A percentile compares a stretch with the other conserved stretches of the same genome.
Evolutionary conservation across 2,329 filamentous ascomycete genomes (phyloP).

Genomic region (Cladosporium sp.): DNA sequence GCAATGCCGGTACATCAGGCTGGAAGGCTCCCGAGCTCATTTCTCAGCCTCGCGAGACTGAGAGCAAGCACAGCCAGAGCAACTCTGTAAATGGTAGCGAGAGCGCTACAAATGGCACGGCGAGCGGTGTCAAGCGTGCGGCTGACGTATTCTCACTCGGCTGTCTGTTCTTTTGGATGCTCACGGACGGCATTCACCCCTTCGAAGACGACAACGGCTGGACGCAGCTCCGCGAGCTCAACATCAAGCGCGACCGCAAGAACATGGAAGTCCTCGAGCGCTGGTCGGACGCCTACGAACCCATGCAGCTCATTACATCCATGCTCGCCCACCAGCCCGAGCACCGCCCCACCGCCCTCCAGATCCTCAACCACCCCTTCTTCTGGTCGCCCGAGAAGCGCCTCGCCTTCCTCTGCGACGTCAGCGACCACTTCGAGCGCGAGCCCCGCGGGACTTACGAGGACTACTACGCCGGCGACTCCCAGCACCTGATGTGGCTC

Average conservation of each 20-base stretch:
- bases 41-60: slow-evolving; percentile 47
- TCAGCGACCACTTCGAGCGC: slow-evolving; percentile 93
- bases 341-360: slow-evolving; percentile 62
- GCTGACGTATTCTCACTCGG: slow-evolving; percentile 98
- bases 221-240: slow-evolving; percentile 78
- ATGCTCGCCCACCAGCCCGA: slow-evolving; percentile 69
- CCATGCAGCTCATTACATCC: slow-evolving; percentile 73
- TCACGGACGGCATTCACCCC: slow-evolving; percentile 85
- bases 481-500: slow-evolving; percentile 55
- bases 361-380: slow-evolving; percentile 89
- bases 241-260: slow-evolving; percentile 86
- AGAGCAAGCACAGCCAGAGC: slow-evolving; percentile 39
- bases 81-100: slow-evolving; percentile 44
- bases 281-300: slow-evolving; percentile 79
- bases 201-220: slow-evolving; percentile 92
- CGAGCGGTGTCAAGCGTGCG: slow-evolving; percentile 79
- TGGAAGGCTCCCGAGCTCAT: slow-evolving; percentile 96
- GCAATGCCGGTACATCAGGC: slow-evolving; percentile 87
- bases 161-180: slow-evolving; percentile 97
- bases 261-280: slow-evolving; percentile 44
- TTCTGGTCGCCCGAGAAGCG: slow-evolving; percentile 92
- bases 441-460: slow-evolving; percentile 62
- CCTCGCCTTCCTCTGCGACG: slow-evolving; percentile 87
- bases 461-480: slow-evolving; percentile 35
- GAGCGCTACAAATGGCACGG: slow-evolving; percentile 44